A percentile compares a stretch with the other conserved stretches of the same genome.
These are phyloP conservation scores for Capsicum pubescens DNA, from an alignment of 257 asterid species.

Conservation along the genomic window DNA sequence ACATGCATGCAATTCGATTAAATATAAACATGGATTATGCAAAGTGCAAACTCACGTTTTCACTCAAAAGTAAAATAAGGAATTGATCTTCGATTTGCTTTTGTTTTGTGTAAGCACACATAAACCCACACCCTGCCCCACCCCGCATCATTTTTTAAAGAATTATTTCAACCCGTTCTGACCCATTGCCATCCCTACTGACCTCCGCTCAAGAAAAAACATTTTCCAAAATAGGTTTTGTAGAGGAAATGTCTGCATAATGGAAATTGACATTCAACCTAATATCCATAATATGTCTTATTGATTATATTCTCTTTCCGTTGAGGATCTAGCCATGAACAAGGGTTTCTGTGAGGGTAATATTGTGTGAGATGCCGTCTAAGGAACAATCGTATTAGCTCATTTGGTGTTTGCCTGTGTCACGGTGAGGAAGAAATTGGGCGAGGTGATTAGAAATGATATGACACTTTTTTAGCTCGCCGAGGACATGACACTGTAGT, in stretches of 20 bases:
- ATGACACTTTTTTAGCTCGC: background rate
- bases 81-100: too few species aligned
- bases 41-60: too few species aligned
- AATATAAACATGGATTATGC: too few species aligned
- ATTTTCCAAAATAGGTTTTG: background rate
- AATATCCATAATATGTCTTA: background rate
- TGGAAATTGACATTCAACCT: background rate
- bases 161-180: too few species aligned
- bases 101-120: too few species aligned
- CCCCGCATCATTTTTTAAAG: too few species aligned
- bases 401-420: background rate
- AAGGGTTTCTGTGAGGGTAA: background rate
- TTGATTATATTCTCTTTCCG: constrained; percentile 13
- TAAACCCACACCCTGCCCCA: too few species aligned
- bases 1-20: too few species aligned
- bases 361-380: background rate
- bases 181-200: too few species aligned
- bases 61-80: too few species aligned
- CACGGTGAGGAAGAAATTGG: background rate
- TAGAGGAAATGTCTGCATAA: background rate
- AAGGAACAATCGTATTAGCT: background rate
- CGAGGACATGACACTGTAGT: background rate
- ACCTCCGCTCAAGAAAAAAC: background rate
- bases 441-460: background rate
- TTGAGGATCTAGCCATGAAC: constrained; percentile 14